These are phyloP conservation scores for Neofusicoccum sp. DNA, from an alignment of 2,329 filamentous ascomycete genomes.

Conservation along the genomic window DNA sequence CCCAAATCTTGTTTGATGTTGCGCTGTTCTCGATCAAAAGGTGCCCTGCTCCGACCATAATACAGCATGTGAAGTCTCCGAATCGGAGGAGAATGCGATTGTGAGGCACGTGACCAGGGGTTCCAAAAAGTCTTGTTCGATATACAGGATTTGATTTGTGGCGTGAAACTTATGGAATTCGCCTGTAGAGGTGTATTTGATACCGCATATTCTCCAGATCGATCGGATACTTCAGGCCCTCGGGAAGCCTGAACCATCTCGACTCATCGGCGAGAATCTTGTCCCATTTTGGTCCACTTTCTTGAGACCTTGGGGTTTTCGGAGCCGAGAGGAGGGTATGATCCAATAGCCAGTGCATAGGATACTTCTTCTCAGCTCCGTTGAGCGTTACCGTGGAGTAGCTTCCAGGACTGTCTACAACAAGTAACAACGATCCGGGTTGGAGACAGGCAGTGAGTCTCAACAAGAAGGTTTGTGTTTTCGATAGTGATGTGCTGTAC, in stretches of 20 bases:
- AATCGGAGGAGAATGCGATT: not conserved
- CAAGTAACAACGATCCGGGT: conserved; percentile 67
- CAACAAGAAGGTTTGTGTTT: conserved; percentile 75
- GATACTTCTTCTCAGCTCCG: conserved; percentile 64
- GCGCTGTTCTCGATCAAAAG: too few relatives aligned
- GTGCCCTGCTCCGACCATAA: too few relatives aligned
- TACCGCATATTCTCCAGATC: conserved; percentile 92
- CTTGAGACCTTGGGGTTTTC: conserved; percentile 16
- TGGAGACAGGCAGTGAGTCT: conserved; percentile 60
- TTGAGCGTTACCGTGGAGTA: conserved; percentile 77
- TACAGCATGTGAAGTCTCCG: not conserved
- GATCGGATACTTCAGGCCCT: conserved; percentile 72
- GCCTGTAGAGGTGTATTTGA: conserved; percentile 77
- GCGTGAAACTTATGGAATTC: not conserved
- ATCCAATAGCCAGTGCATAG: conserved; percentile 91
- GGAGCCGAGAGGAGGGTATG: conserved; percentile 63
- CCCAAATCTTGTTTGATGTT: too few relatives aligned
- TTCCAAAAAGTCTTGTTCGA: not conserved
- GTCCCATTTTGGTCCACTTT: conserved; percentile 56
- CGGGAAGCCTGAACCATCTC: conserved; percentile 73
- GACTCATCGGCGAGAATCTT: conserved; percentile 75
- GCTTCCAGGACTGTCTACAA: conserved; percentile 90
- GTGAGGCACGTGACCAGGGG: not conserved
- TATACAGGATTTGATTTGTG: not conserved
- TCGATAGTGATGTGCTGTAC: conserved; percentile 72